phyloP scores from a whole-genome alignment of 495 filamentous ascomycete species.

The Aspergillus nidulans region DNA sequence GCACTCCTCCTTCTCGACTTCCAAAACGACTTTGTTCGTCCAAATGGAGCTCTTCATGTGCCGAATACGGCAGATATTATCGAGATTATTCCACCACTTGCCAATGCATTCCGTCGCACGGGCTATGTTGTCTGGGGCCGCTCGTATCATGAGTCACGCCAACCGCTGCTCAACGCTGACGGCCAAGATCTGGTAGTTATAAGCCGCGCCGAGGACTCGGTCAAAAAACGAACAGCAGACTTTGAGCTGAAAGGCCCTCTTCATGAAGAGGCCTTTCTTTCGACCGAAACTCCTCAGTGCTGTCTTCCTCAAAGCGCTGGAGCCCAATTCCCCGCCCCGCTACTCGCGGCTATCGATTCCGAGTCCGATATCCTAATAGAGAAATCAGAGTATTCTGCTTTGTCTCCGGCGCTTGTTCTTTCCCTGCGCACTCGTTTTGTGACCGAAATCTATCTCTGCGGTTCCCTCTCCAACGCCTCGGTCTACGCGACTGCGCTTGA shows the following conservation, averaged over 20 bases:
- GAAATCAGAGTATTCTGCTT: slow-evolving; percentile 87
- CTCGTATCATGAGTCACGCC: slow-evolving; percentile 64
- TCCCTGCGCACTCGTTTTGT: slow-evolving; percentile 71
- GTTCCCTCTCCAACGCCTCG: slow-evolving; percentile 81
- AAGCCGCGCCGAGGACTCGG: slow-evolving; percentile 18
- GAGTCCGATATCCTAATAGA: slow-evolving; percentile 63
- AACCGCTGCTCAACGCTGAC: slow-evolving; percentile 45
- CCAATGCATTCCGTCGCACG: slow-evolving; percentile 66
- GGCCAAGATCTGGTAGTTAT: slow-evolving; percentile 38
- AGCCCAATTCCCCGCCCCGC: slow-evolving; percentile 58
- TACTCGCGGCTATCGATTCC: slow-evolving; percentile 52
- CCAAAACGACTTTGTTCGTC: slow-evolving; percentile 84
- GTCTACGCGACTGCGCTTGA: slow-evolving; percentile 91
- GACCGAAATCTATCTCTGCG: slow-evolving; percentile 89
- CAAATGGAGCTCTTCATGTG: slow-evolving; percentile 64
- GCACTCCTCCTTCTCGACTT: slow-evolving; percentile 82
- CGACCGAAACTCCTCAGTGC: slow-evolving; percentile 48
- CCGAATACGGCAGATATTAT: slow-evolving; percentile 62
- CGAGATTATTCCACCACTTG: slow-evolving; percentile 60
- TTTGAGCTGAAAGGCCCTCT: slow-evolving; percentile 28
- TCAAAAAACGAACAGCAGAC: slow-evolving; percentile 12
- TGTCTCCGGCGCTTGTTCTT: slow-evolving; percentile 67
- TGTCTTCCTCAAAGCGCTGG: slow-evolving; percentile 58
- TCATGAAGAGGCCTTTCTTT: slow-evolving; percentile 63
- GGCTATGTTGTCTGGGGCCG: slow-evolving; percentile 89